Conservation (phyloP, 106 monocot genomes). For the Narthecium ossifragum region DNA sequence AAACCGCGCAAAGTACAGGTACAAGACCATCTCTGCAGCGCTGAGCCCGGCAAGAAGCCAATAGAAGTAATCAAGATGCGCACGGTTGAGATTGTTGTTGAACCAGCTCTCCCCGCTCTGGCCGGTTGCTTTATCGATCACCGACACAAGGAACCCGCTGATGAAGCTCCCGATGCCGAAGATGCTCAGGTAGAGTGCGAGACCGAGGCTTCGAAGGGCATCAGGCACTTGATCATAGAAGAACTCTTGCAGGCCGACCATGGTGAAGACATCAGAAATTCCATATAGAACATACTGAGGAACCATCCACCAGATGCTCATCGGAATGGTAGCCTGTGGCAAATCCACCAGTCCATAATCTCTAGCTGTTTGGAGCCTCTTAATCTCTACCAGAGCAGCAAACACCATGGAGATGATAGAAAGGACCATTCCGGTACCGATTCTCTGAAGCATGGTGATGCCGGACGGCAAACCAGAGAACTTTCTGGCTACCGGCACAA, state of each 20-base stretch:
- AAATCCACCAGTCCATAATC: constrained; percentile 33
- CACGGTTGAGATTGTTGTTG: constrained; percentile 31
- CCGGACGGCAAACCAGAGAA: constrained; percentile 32
- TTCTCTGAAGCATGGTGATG: constrained; percentile 49
- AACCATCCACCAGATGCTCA: constrained; percentile 58
- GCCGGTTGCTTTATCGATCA: constrained; percentile 22
- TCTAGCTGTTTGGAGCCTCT: constrained; percentile 28
- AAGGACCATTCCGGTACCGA: constrained; percentile 39
- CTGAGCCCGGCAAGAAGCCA: constrained; percentile 47
- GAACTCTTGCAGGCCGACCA: constrained; percentile 51
- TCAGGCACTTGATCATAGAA: constrained; percentile 50
- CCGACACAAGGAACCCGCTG: constrained; percentile 35
- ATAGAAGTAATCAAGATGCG: constrained; percentile 51
- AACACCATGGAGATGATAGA: constrained; percentile 30
- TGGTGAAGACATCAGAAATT: constrained; percentile 27
- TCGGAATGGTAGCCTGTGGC: constrained; percentile 23
- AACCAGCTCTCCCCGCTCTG: constrained; percentile 37
- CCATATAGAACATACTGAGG: constrained; percentile 47
- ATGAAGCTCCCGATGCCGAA: constrained; percentile 46
- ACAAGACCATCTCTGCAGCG: constrained; percentile 12
- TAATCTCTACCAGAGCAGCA: constrained; percentile 48
- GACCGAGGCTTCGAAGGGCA: constrained; percentile 43
- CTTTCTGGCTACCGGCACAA: constrained; percentile 31
- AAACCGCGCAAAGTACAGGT: constrained; percentile 12
- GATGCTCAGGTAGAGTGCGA: constrained; percentile 50